Percentiles rank a stretch among this genome's conserved stretches.
These are phyloP conservation scores for Sanghuangporus weigelae DNA, from an alignment of 1,284 basidiomycete genomes.

Conservation along the genomic window DNA sequence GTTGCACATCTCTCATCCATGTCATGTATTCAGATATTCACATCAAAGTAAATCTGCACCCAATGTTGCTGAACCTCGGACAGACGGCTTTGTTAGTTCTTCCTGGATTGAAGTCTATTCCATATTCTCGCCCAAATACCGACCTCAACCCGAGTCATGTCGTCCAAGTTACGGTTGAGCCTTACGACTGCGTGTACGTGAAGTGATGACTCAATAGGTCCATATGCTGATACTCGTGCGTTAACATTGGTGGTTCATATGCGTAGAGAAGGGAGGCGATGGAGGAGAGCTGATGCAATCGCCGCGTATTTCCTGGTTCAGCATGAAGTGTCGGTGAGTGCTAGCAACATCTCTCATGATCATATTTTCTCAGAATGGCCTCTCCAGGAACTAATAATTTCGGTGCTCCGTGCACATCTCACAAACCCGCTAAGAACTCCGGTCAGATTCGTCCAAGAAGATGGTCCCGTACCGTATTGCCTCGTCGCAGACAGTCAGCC, in stretches of 20 bases:
- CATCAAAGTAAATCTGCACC: not conserved
- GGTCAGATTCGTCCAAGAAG: not conserved
- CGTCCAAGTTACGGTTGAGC: constrained; percentile 9
- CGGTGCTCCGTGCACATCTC: constrained; percentile 4
- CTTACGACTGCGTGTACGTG: not conserved
- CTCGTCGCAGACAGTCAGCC: constrained; percentile 6
- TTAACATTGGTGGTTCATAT: not conserved
- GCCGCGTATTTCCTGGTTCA: constrained; percentile 14
- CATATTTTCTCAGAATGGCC: not conserved
- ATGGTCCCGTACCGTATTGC: not conserved
- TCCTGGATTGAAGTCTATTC: not conserved
- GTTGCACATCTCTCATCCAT: too few relatives aligned
- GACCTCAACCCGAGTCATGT: not conserved
- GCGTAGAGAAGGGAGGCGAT: not conserved
- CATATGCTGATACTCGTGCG: not conserved
- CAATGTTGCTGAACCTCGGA: not conserved
- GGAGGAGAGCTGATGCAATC: not conserved
- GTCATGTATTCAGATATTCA: not conserved
- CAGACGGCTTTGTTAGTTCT: constrained; percentile 3
- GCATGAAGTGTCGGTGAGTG: constrained; percentile 14
- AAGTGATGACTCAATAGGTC: not conserved
- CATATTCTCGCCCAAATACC: not conserved
- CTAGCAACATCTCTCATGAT: not conserved
- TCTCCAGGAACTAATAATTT: constrained; percentile 7
- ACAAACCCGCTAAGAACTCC: constrained; percentile 3